Percentiles rank a stretch among this genome's conserved stretches.
These are phyloP conservation scores for Luffa acutangula DNA, from an alignment of 306 rosid species.

Conservation along the genomic window DNA sequence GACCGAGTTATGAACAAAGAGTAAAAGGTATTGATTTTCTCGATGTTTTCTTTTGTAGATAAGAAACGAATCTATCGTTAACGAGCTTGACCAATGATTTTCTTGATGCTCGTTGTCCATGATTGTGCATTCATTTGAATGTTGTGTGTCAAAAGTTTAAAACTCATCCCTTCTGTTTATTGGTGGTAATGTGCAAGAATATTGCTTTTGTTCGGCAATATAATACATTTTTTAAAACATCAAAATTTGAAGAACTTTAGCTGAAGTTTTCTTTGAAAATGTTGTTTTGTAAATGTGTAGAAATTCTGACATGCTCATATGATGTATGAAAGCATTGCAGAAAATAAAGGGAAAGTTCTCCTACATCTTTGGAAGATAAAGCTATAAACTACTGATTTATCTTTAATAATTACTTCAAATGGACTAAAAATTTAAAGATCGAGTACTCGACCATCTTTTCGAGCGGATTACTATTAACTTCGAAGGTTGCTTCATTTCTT, in stretches of 20 bases:
- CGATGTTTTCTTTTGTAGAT: background rate
- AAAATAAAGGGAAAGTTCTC: background rate
- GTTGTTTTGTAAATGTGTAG: background rate
- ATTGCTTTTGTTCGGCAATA: background rate
- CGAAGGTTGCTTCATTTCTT: no score
- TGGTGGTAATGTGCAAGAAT: background rate
- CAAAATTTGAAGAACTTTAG: background rate
- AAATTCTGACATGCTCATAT: background rate
- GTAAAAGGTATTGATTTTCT: constrained; percentile 46
- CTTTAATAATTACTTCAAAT: no score
- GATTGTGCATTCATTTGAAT: background rate
- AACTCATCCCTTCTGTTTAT: background rate
- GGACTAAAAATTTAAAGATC: background rate
- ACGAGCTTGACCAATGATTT: background rate
- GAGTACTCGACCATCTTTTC: background rate
- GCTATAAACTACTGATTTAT: no score
- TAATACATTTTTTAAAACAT: background rate
- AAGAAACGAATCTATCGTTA: background rate
- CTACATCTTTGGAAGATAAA: background rate
- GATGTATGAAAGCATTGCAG: background rate
- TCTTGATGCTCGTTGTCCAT: background rate
- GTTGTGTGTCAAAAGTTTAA: background rate
- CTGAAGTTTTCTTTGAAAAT: background rate
- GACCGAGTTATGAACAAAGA: constrained; percentile 66
- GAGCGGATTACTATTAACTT: background rate